phyloP scores from a whole-genome alignment of 2,329 filamentous ascomycete species.

The Cercospora berteroae region DNA sequence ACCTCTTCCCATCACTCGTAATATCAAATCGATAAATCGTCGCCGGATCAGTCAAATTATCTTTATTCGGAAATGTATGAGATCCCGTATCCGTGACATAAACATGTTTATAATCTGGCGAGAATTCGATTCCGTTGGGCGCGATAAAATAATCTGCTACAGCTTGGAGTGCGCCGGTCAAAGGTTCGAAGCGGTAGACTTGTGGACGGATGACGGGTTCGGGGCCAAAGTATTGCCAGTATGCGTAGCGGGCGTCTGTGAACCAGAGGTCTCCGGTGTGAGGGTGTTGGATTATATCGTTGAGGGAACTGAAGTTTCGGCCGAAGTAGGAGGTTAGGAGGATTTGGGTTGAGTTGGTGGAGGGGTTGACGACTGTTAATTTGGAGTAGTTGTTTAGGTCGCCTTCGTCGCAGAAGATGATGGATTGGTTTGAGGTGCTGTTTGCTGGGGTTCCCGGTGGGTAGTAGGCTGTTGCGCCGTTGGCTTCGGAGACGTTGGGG shows the following conservation, averaged over 20 bases:
- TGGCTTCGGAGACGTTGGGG: conserved; percentile 31
- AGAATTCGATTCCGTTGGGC: conserved; percentile 60
- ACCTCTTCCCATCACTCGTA: conserved; percentile 35
- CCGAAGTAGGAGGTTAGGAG: conserved; percentile 61
- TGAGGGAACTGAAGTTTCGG: conserved; percentile 61
- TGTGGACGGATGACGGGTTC: conserved; percentile 55
- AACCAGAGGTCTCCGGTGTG: conserved; percentile 59
- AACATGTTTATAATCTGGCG: conserved; percentile 51
- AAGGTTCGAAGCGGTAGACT: conserved; percentile 57
- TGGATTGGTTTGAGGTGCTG: conserved; percentile 35
- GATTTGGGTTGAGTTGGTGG: conserved; percentile 29
- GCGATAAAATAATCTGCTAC: conserved; percentile 58
- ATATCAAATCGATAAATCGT: conserved; percentile 47
- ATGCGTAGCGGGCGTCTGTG: conserved; percentile 60
- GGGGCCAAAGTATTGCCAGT: conserved; percentile 48
- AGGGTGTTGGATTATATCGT: conserved; percentile 57
- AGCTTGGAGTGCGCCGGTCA: conserved; percentile 53
- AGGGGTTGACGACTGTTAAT: conserved; percentile 33
- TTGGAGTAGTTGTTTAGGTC: conserved; percentile 30
- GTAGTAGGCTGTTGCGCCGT: conserved; percentile 36
- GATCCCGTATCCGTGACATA: conserved; percentile 59
- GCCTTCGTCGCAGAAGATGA: conserved; percentile 38
- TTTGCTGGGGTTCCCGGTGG: conserved; percentile 32
- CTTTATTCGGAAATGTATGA: conserved; percentile 29
- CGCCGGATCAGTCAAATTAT: conserved; percentile 42